Base-by-base conservation (phyloP, 2,329 filamentous ascomycete species). In the Monosporascus ibericus region DNA sequence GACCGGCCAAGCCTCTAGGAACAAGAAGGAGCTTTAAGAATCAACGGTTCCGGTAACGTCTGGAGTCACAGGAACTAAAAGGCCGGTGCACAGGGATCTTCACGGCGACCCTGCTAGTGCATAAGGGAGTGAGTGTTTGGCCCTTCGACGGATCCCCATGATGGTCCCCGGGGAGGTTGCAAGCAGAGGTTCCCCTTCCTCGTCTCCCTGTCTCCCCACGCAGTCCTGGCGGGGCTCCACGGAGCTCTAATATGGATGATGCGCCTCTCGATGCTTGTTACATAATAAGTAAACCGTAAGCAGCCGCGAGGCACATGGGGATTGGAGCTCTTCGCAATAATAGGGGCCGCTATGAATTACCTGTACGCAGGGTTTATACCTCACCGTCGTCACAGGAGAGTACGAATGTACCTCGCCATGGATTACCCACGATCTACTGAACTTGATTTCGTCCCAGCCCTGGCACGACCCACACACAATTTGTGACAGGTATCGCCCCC, bases 401-500 rank as follows among this genome's bases (percentile, higher is more conserved):
- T 46, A 46, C 42, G 42, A n/a, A 17, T 46, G 42, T 46, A 46
- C 42, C 42, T 65, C 65, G 62, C 56, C 58, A 63, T 63, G 62
- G 64, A 66, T 46, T 64, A 66, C 65, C 60, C 63, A 61, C 58
- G 65, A 66, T 67, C 65, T 61, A 61, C 62, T 62, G 58, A 44
- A 46, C 20, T 66, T 65, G 63, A 66, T 65, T 64, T 70, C 67
- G 67, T 72, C 70, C 69, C 68, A 72, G 70, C 63, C 66, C 68
- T 70, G 66, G 66, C 67, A 68, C 62, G 75, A 73, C 74, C 76
- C 76, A 78, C 75, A 69, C 68, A 70, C 70, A 77, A 75, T 77
- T 76, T 78, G 75, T 78, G 75, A 79, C 75, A 78, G 71, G 71
- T 75, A 70, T 68, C 70, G 66, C 67, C 66, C 73, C 67, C 66